Evolutionary conservation across 345 rosid species (phyloP).

Genomic region (Triadica sebifera): DNA sequence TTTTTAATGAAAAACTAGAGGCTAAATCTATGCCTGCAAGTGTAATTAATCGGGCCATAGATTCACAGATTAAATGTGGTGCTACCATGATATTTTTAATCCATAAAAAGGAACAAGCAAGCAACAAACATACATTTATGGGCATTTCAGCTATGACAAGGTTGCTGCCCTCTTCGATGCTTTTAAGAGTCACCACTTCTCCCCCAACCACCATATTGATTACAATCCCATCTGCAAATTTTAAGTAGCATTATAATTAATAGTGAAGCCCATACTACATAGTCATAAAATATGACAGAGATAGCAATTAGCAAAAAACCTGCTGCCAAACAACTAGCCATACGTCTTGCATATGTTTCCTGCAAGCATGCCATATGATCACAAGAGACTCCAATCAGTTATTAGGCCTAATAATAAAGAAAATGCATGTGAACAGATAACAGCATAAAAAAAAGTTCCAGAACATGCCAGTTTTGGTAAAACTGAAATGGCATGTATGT

Average conservation of each 20-base stretch:
- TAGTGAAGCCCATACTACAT: conserved; percentile 8
- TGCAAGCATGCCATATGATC: conserved; percentile 30
- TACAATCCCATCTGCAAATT: conserved; percentile 72
- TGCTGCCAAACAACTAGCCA: conserved; percentile 79
- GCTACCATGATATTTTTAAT: not conserved
- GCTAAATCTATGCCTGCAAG: not conserved
- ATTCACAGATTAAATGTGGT: conserved; percentile 3
- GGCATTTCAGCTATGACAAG: conserved; percentile 88
- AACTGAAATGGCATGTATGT: not conserved
- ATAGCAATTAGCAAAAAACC: conserved; percentile 40
- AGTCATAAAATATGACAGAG: not conserved
- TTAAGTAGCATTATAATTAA: conserved; percentile 1
- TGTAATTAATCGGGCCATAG: not conserved
- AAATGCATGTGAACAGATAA: not conserved
- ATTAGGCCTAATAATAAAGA: not conserved
- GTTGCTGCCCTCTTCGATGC: conserved; percentile 68
- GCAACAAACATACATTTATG: conserved; percentile 52
- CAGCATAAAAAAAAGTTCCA: not conserved
- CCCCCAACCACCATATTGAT: conserved; percentile 96
- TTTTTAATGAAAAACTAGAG: not conserved
- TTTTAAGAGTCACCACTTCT: conserved; percentile 75
- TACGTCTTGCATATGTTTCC: conserved; percentile 79
- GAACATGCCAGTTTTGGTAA: not conserved
- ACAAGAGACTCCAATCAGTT: not conserved
- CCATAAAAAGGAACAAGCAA: not conserved